Evolutionary conservation across 495 filamentous ascomycete genomes (phyloP), one percentile per base, ranked within the genome.

Genomic region (Xylaria intraflava): DNA sequence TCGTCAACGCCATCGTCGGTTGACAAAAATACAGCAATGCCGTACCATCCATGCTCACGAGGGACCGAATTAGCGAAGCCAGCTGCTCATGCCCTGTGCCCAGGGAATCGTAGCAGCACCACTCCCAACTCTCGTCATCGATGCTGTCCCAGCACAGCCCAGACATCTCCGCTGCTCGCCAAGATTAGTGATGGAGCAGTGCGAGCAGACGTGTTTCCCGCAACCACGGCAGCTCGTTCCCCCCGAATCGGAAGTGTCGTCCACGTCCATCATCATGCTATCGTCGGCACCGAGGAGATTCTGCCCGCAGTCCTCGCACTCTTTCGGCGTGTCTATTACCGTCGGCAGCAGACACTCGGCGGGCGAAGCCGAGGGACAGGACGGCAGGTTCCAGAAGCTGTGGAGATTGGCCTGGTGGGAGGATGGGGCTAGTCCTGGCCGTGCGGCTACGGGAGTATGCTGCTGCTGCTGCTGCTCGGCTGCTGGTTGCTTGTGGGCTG

Each of bases 121-220:
- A 3, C 16, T 10, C 2, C 16, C 31, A 19, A 9, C 12, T 20
- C 52, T 49, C 4, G 52, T 33, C 3, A 17, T 40, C 6, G 35
- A 38, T 38, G 17, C 11, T 38, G 46, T 60, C 14, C 67, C 64
- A 4, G 71, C 73, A 56, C 75, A 78, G 22, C 55, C 61, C 46
- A 77, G 35, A 49, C 75, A 78, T n/a, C 65, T 57, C 17, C 71
- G 61, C 31, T 73, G 61, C 51, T 75, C 67, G 17, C 72, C 71
- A 0, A 78, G 59, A 41, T 72, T 72, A 51, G 69, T 74, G 48
- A 76, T 63, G 3, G 73, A 76, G 57, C 75, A 78, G 49, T 71
- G 68, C 45, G 69, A 75, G 62, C 75, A 78, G 39, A 77, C 70
- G 9, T 64, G 50, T 60, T 76, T 76, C 22, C 71, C 59, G 42